Base-by-base conservation (phyloP, 352 stramenopile species). In the Elongisporangium anandrum region DNA sequence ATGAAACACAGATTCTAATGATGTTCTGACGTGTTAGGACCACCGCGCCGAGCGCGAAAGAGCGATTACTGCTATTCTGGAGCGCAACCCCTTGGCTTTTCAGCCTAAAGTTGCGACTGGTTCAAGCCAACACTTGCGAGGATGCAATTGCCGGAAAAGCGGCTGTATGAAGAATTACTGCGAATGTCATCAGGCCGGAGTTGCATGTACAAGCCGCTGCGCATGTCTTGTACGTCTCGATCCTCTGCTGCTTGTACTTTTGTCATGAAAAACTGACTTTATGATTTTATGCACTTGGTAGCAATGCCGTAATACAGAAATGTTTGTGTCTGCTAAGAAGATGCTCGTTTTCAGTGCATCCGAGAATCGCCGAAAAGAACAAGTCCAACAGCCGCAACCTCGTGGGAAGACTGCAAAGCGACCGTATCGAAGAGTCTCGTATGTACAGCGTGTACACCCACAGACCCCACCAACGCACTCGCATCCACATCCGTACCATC, bases 111-210 rank as follows among this genome's bases (percentile, higher is more conserved):
- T 98, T 23, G 79, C 75, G 55, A 87, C 57, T 65, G 86, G 69
- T n/a, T 78, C 83, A 8, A 85, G 66, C 22, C 81, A 90, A 38
- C 95, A 98, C 65, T 87, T 97, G 52, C 76, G 90, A 47, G 96
- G 96, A 38, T 99, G 96, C 72, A 98, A 98, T 68, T 99, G 96
- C 71, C 81, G 95, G 0, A 98, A 98, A 68, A 97, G 83, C 54
- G 89, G 85, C 22, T 99, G 96, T 64, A 92, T 98, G 65, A 99
- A 99, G 77, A 98, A 98, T 54, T 99, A 99, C 63, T 99, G 96
- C 69, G 96, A 99, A 66, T 99, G 96, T 56, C 97, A 96, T 68
- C 92, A 98, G 67, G 92, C 92, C 38, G 86, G 81, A 34, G 84
- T 95, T 5, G 63, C 85, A 6, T 97, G 90, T 63, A 92, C 80